Conservation (phyloP, 257 asterid species). For the Nicotiana tabacum region DNA sequence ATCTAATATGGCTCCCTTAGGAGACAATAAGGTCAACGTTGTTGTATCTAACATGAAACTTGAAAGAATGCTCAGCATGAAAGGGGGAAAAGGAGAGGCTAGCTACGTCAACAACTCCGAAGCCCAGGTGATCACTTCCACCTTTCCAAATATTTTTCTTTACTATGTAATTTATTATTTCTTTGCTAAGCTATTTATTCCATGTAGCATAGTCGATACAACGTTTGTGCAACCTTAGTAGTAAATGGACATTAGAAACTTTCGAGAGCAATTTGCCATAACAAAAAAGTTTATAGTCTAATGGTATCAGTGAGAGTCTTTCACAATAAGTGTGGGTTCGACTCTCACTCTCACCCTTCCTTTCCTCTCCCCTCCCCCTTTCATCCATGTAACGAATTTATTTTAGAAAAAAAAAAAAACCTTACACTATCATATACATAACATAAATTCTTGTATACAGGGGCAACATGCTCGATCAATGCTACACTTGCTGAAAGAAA, state of each 20-base stretch:
- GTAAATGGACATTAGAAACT: background rate
- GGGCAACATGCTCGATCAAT: constrained; percentile 76
- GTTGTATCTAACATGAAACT: constrained; percentile 61
- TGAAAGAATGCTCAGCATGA: constrained; percentile 73
- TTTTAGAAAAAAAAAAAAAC: background rate
- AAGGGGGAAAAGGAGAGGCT: constrained; percentile 91
- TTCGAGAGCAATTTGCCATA: background rate
- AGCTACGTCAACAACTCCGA: constrained; percentile 88
- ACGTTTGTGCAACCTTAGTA: background rate
- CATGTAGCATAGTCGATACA: no score
- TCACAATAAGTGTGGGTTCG: background rate
- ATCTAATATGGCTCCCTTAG: constrained; percentile 41
- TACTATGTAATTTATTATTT: background rate
- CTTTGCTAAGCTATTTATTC: background rate
- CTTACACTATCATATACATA: background rate
- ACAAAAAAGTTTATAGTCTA: background rate
- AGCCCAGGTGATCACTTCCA: constrained; percentile 62
- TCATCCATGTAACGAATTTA: no score
- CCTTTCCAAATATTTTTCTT: background rate
- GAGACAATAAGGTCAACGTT: constrained; percentile 33
- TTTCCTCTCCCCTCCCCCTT: background rate
- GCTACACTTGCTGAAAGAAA: constrained; percentile 64
- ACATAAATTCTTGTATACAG: constrained; percentile 16
- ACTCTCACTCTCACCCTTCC: background rate
- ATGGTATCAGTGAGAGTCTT: background rate